Conservation (phyloP, 192 early-diverging fungal genomes). For the Umbelopsis isabellina region DNA sequence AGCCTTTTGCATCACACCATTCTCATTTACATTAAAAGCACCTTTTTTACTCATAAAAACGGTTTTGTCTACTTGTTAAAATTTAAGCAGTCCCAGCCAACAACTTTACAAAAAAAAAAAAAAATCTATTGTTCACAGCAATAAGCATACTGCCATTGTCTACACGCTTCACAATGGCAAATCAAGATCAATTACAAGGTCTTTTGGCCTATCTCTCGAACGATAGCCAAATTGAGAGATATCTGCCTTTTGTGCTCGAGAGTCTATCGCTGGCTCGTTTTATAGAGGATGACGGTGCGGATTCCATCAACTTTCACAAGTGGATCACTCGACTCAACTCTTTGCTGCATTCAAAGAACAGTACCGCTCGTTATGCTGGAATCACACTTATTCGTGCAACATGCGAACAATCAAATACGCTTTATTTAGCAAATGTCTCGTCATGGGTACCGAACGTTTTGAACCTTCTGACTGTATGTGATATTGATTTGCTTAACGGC, state of each 20-base stretch:
- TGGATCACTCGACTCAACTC: slow-evolving; percentile 59
- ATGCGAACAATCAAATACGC: slow-evolving; percentile 45
- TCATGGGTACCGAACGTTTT: slow-evolving; percentile 40
- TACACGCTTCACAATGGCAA: background rate
- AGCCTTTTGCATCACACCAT: background rate
- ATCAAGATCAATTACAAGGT: slow-evolving; percentile 13
- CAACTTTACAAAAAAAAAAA: slow-evolving; percentile 1
- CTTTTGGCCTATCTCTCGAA: slow-evolving; percentile 39
- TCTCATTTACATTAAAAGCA: background rate
- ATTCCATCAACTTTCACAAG: slow-evolving; percentile 41
- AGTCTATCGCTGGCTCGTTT: slow-evolving; percentile 45
- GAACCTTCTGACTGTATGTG: slow-evolving; percentile 35
- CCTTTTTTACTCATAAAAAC: slow-evolving; percentile 1
- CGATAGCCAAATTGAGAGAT: slow-evolving; percentile 37
- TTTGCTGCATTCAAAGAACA: slow-evolving; percentile 55
- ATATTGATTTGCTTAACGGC: background rate
- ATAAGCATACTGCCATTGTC: background rate
- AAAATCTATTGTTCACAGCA: slow-evolving; percentile 1
- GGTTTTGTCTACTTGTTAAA: background rate
- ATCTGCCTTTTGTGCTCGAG: slow-evolving; percentile 56
- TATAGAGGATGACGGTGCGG: slow-evolving; percentile 26
- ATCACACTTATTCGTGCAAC: slow-evolving; percentile 52
- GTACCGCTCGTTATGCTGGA: slow-evolving; percentile 52
- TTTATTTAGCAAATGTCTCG: slow-evolving; percentile 45
- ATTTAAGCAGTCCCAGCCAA: background rate